Evolutionary conservation across 495 filamentous ascomycete species (phyloP).

Genomic region (Xylaria cubensis): DNA sequence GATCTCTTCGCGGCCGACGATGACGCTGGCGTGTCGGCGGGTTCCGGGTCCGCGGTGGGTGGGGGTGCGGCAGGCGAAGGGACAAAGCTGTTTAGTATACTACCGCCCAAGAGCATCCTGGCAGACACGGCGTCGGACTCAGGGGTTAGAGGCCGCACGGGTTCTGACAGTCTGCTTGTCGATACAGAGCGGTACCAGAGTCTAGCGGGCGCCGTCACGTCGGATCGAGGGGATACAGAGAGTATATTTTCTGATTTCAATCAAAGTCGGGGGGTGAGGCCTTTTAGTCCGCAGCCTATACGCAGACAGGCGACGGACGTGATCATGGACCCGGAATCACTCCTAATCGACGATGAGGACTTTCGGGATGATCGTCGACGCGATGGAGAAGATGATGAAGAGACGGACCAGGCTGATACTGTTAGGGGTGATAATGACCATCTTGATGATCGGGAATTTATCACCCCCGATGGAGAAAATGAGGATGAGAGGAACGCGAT

Average conservation of each 20-base stretch:
- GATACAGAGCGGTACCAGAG: constrained; percentile 56
- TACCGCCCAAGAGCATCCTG: constrained; percentile 62
- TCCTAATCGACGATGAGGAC: constrained; percentile 37
- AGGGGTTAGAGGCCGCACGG: constrained; percentile 39
- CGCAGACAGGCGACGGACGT: constrained; percentile 43
- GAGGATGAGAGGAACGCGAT: constrained; percentile 34
- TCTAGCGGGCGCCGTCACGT: constrained; percentile 50
- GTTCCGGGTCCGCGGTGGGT: constrained; percentile 16
- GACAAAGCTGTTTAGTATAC: constrained; percentile 62
- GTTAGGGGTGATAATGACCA: constrained; percentile 30
- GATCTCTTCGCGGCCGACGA: constrained; percentile 65
- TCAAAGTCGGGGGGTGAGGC: constrained; percentile 53
- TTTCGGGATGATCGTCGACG: constrained; percentile 24
- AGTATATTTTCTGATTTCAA: constrained; percentile 62
- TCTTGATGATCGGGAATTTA: constrained; percentile 34
- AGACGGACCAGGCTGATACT: constrained; percentile 1
- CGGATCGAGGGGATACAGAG: constrained; percentile 46
- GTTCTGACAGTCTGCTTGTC: constrained; percentile 55
- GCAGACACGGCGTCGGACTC: constrained; percentile 48
- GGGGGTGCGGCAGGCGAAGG: constrained; percentile 42
- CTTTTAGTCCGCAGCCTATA: constrained; percentile 61
- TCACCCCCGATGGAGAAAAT: neutral
- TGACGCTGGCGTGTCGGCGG: constrained; percentile 39
- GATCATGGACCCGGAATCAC: constrained; percentile 48
- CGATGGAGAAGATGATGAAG: constrained; percentile 10